These are phyloP conservation scores for Picochlorum sp. DNA, from an alignment of 139 green algal species.

Conservation along the genomic window DNA sequence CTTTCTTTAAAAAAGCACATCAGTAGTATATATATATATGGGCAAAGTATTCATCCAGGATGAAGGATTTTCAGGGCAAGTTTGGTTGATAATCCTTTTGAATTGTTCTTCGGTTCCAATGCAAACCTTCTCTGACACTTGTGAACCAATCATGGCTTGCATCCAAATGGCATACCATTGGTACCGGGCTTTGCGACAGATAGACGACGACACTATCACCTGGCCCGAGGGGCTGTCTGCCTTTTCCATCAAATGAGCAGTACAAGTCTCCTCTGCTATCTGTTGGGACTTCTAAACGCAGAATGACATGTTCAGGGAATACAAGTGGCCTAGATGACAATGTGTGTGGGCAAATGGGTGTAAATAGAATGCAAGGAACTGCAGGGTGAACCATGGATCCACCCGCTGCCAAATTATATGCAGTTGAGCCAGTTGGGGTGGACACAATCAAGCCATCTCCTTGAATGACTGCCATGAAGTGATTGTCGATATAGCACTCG, in stretches of 20 bases:
- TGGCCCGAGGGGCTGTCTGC: conserved; percentile 33
- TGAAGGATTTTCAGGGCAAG: too few species aligned
- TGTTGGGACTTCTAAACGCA: conserved; percentile 62
- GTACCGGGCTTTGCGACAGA: conserved; percentile 47
- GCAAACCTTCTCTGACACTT: conserved; percentile 47
- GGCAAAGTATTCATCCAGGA: too few species aligned
- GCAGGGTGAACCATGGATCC: conserved; percentile 19
- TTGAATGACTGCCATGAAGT: conserved; percentile 62
- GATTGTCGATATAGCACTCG: conserved; percentile 66
- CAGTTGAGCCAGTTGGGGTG: conserved; percentile 84
- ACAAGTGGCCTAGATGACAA: conserved; percentile 63
- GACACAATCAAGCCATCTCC: conserved; percentile 83
- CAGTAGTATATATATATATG: too few species aligned
- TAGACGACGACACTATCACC: conserved; percentile 60
- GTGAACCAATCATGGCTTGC: conserved; percentile 73
- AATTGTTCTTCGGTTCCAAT: conserved; percentile 14
- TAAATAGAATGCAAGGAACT: conserved; percentile 50
- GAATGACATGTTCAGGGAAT: conserved; percentile 54
- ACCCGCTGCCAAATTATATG: conserved; percentile 82
- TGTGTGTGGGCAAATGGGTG: conserved; percentile 67
- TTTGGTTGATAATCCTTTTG: background rate
- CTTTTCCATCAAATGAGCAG: conserved; percentile 62
- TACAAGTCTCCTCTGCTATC: conserved; percentile 56
- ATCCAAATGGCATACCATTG: conserved; percentile 58
- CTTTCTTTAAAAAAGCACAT: too few species aligned